These are phyloP conservation scores for Paraphoma chrysanthemicola DNA, from an alignment of 2,329 filamentous ascomycete genomes.

Conservation along the genomic window DNA sequence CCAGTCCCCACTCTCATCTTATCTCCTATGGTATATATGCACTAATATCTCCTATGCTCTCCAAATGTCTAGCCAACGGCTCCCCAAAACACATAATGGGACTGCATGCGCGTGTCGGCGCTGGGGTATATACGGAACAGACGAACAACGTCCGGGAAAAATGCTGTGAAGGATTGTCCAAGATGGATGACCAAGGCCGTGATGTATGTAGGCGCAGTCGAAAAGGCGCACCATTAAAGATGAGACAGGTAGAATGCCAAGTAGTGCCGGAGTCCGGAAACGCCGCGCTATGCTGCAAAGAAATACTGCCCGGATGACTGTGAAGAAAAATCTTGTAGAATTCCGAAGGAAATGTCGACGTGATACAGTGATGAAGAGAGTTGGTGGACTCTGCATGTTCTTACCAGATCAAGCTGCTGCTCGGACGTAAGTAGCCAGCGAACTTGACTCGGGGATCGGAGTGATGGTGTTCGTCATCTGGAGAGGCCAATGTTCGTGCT, in stretches of 20 bases:
- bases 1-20: background rate
- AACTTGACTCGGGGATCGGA: conserved; percentile 28
- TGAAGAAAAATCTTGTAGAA: background rate
- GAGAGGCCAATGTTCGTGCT: conserved; percentile 42
- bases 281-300: conserved; percentile 3
- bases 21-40: background rate
- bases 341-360: background rate
- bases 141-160: background rate
- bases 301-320: background rate
- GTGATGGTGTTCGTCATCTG: conserved; percentile 14
- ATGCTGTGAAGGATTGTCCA: background rate
- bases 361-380: background rate
- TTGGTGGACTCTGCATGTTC: background rate
- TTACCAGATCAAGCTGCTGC: conserved; percentile 8
- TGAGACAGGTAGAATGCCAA: too few relatives aligned
- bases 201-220: too few relatives aligned
- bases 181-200: background rate
- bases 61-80: background rate
- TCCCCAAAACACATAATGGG: background rate
- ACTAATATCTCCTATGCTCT: background rate
- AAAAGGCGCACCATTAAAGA: too few relatives aligned
- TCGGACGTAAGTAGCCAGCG: conserved; percentile 25
- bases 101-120: background rate
- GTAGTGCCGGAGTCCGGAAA: background rate
- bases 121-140: background rate